Base-by-base conservation (phyloP, 1,284 basidiomycete species). In the Cutaneotrichosporon sp. region DNA sequence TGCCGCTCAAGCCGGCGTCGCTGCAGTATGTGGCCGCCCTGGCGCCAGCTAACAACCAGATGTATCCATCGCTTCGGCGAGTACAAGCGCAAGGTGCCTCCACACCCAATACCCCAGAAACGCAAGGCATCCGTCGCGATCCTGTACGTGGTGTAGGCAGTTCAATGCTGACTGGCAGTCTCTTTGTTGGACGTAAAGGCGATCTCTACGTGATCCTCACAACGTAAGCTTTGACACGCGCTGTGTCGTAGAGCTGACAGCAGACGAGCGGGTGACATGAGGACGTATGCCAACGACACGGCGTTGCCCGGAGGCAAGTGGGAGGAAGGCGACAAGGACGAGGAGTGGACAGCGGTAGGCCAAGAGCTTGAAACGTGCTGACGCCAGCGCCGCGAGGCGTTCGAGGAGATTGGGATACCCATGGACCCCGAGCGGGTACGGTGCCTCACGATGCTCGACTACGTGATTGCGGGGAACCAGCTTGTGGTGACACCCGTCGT, bases 401-500 rank as follows among this genome's bases (percentile, higher is more conserved):
- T 80, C 54, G 85, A 87, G 66, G 84, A 86, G 89, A 85, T 90
- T 47, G 88, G 88, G n/a, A 76, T 91, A 4, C 84, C 87, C 1
- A 74, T 76, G 36, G 86, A 90, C 68, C 77, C 77, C 61, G 76
- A 76, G 23, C 84, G 83, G 60, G 82, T 87, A 0, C 86, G 86
- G 0, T 68, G 87, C 9, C 75, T 91, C 12, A 89, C 87, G 65
- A 74, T 85, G 4, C 76, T 90, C 39, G 85, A 88, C 59, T 86
- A 86, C 0, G 86, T 87, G 60, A 74, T 90, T 17, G 83, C 86
- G 3, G 83, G 84, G 4, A 84, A 83, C 55, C 77, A 81, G 50
- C 77, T 86, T 7, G 77, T 90, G 41, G 88, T 91, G 9, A 89
- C 85, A 0, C 88, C 88, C 4, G 85, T 91, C 0, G 85, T 91